Base-by-base conservation (phyloP, 768 basidiomycete genomes). In the Lactifluus rugatus region DNA sequence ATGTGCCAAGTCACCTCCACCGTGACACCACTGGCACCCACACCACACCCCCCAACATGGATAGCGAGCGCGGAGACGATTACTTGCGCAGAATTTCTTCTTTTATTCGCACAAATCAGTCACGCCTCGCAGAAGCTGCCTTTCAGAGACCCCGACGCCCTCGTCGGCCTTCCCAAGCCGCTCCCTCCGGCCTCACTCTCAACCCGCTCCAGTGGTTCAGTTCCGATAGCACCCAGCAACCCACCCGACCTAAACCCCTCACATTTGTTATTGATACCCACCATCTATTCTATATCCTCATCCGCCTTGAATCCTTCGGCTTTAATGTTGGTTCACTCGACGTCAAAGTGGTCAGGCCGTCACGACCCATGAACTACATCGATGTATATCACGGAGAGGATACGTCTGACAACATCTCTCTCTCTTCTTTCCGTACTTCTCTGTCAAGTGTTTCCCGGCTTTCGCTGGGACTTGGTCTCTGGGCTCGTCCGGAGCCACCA, bases 221-320 rank as follows among this genome's bases (percentile, higher is more conserved):
- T 34, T 58, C 67, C 2, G 73, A 72, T 52, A 65, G 68, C 48
- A 66, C 74, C 52, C 60, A 71, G 21, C 62, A 70, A 8, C 65
- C 69, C 21, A 57, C 72, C 32, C 62, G 71, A 11, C 67, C 67
- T 5, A 82, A 80, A 69, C 83, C 89, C 9, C 72, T 88, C 45
- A 70, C 83, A 23, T 81, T 93, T 58, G 68, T 79, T 5, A 76
- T 89, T 63, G 88, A 92, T 70, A 81, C 79, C 26, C 88, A 91
- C 66, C 90, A 85, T 62, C 81, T 95, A 7, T 91, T 89, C 78
- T 95, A 94, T 72, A 72, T 90, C 60, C 78, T 95, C 58, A 85
- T 93, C 71, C 85, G 90, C 45, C 77, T 93, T 61, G 91, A 95
- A 70, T 89, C 83, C 6, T 70, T 89, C 31, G 87, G 83, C n/a